Conservation (phyloP, 345 rosid genomes). For the Salix arbutifolia region DNA sequence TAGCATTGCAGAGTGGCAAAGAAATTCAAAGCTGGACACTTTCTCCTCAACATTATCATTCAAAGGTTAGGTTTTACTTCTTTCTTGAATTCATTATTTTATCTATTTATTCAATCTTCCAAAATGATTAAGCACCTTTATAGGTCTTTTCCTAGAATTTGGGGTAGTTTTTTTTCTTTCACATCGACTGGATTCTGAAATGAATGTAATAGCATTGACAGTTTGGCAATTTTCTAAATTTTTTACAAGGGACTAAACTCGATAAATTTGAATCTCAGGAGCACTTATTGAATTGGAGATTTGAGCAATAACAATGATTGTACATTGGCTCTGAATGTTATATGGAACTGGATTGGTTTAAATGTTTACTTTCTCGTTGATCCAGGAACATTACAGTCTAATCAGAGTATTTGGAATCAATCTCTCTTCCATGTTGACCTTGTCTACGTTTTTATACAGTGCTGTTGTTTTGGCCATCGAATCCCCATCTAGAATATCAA, state of each 20-base stretch:
- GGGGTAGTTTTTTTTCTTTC: not conserved
- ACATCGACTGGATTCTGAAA: not conserved
- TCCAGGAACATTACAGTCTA: not conserved
- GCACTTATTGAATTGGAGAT: conserved; percentile 3
- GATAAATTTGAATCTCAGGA: not conserved
- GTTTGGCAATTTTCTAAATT: not conserved
- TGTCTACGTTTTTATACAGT: not conserved
- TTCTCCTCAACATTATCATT: not conserved
- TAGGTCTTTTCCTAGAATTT: not conserved
- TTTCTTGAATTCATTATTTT: not conserved
- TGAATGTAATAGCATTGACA: not conserved
- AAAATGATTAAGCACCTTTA: not conserved
- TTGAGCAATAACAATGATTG: not conserved
- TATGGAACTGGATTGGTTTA: not conserved
- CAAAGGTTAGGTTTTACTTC: conserved; percentile 1
- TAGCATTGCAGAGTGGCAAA: not conserved
- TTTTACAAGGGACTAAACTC: not conserved
- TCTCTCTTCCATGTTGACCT: not conserved
- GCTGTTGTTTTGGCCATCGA: not conserved
- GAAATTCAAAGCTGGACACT: not conserved
- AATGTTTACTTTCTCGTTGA: not conserved
- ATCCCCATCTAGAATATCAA: not conserved
- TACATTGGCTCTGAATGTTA: not conserved
- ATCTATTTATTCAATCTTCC: not conserved
- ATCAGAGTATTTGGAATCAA: not conserved